These are phyloP conservation scores for Dactylellina haptotyla DNA, from an alignment of 2,329 filamentous ascomycete species.

Conservation along the genomic window DNA sequence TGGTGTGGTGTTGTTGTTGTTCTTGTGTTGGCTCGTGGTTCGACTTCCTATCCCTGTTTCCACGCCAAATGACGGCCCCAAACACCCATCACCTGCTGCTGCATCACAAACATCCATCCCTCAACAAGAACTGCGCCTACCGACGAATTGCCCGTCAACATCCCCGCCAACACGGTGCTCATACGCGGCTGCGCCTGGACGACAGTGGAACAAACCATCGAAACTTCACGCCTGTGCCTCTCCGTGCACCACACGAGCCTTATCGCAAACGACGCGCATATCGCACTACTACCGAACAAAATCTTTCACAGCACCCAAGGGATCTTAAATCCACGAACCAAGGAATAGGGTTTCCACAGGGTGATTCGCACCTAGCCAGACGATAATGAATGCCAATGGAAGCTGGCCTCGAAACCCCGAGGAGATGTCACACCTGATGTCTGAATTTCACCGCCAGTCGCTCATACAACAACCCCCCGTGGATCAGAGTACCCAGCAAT, in stretches of 20 bases:
- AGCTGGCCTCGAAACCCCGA: slow-evolving; percentile 40
- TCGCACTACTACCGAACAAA: no score
- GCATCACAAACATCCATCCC: neutral
- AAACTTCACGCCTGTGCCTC: no score
- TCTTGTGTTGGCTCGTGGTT: slow-evolving; percentile 8
- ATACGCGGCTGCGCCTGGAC: neutral
- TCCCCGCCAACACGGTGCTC: no score
- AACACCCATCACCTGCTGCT: neutral
- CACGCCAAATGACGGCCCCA: slow-evolving; percentile 1
- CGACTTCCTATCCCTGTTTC: neutral
- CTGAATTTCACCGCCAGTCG: slow-evolving; percentile 47
- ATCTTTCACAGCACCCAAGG: no score
- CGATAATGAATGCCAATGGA: slow-evolving; percentile 14
- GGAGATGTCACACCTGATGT: slow-evolving; percentile 50
- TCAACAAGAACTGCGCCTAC: neutral
- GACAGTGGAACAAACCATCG: neutral
- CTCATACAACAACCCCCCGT: slow-evolving; percentile 34
- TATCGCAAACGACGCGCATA: no score
- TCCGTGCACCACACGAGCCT: no score
- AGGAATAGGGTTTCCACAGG: no score
- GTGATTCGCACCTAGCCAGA: no score
- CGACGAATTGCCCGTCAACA: no score
- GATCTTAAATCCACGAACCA: no score
- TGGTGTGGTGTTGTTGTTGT: neutral
- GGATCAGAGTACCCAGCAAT: slow-evolving; percentile 37